phyloP scores from a whole-genome alignment of 495 filamentous ascomycete species.

The Collariella sp. region DNA sequence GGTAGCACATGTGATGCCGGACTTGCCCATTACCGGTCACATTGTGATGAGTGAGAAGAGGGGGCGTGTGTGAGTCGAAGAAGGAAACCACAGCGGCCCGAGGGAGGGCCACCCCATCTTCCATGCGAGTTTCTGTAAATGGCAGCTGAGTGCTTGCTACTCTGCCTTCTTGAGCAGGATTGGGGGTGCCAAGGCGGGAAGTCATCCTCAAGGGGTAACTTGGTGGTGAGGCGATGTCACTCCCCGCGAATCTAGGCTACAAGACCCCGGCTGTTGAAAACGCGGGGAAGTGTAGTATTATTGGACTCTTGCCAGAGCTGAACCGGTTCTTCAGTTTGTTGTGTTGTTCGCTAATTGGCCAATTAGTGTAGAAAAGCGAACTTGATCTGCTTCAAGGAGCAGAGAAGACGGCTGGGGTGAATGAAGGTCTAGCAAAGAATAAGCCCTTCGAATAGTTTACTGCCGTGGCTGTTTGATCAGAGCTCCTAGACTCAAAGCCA shows the following conservation, averaged over 20 bases:
- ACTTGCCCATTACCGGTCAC: not conserved
- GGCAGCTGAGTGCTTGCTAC: not conserved
- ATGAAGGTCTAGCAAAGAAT: too few species aligned
- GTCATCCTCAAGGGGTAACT: slow-evolving; percentile 8
- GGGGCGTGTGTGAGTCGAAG: not conserved
- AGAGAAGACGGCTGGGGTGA: too few species aligned
- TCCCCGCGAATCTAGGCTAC: slow-evolving; percentile 12
- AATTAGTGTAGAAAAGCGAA: not conserved
- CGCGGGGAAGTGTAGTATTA: slow-evolving; percentile 9
- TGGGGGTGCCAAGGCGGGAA: slow-evolving; percentile 8
- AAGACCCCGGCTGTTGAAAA: not conserved
- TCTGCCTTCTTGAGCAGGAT: not conserved
- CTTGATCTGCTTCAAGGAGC: too few species aligned
- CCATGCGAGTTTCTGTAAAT: not conserved
- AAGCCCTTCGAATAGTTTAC: too few species aligned
- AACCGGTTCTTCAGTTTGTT: too few species aligned
- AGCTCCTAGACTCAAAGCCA: too few species aligned
- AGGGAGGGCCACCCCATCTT: not conserved
- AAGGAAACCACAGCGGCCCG: not conserved
- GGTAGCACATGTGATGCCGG: slow-evolving; percentile 1
- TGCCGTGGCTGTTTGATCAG: too few species aligned
- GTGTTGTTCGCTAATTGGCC: not conserved
- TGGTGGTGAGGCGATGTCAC: slow-evolving; percentile 5
- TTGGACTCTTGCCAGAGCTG: too few species aligned
- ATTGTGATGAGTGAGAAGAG: not conserved